A percentile compares a stretch with the other conserved stretches of the same genome.
These are phyloP conservation scores for Microsporum audouinii DNA, from an alignment of 2,329 filamentous ascomycete species.

Conservation along the genomic window DNA sequence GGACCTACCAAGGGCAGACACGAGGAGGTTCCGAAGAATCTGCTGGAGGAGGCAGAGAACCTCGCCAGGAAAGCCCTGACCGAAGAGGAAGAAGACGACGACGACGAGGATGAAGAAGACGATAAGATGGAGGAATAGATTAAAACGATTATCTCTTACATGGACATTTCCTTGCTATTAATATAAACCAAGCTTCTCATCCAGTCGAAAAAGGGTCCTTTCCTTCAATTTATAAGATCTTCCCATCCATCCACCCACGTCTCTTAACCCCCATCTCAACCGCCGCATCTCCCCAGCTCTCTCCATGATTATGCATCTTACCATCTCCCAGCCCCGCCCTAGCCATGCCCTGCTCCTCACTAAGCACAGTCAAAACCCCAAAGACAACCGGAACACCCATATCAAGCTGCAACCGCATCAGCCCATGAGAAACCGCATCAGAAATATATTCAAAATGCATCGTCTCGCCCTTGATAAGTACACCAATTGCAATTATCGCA, in stretches of 20 bases:
- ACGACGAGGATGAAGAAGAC: constrained; percentile 59
- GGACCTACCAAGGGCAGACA: constrained; percentile 89
- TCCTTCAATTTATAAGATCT: constrained; percentile 31
- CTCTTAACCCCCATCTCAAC: constrained; percentile 90
- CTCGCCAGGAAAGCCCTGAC: constrained; percentile 84
- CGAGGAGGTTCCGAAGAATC: constrained; percentile 80
- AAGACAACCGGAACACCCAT: constrained; percentile 82
- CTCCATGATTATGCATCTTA: constrained; percentile 74
- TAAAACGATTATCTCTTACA: too few species aligned
- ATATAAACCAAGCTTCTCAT: background rate
- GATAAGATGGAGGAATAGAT: constrained; percentile 83
- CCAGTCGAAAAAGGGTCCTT: background rate
- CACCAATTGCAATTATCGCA: constrained; percentile 87
- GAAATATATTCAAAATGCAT: constrained; percentile 99
- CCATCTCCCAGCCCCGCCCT: constrained; percentile 57
- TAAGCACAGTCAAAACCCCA: constrained; percentile 79
- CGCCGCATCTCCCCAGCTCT: constrained; percentile 89
- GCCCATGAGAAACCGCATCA: constrained; percentile 75
- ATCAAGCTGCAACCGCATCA: constrained; percentile 92
- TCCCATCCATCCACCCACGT: constrained; percentile 67
- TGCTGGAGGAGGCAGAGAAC: constrained; percentile 83
- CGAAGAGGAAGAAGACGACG: constrained; percentile 58
- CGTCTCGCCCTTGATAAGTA: constrained; percentile 95
- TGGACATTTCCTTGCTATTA: too few species aligned
- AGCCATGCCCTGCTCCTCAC: constrained; percentile 73